Evolutionary conservation across 805 yeast species (phyloP).

Genomic region (Schizosaccharomyces japonicus): DNA sequence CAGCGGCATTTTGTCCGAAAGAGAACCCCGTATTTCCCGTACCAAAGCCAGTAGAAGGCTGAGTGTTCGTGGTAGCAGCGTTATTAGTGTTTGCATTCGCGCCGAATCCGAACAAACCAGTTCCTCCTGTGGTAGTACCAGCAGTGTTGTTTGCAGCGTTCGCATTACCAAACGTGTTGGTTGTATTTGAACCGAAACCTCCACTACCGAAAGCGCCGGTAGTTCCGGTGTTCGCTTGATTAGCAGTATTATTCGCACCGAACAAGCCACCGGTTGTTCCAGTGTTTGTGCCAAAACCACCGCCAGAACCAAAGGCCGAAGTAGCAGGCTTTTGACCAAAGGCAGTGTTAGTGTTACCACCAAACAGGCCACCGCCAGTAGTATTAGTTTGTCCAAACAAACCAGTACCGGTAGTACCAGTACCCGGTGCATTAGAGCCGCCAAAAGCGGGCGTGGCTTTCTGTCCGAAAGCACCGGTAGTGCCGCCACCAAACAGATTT

Average conservation of each 20-base stretch:
- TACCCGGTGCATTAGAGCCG: slow-evolving; percentile 13
- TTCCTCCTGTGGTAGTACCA: background rate
- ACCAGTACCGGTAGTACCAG: background rate
- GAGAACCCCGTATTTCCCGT: slow-evolving; percentile 5
- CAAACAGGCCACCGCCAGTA: slow-evolving; percentile 8
- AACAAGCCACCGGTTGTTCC: slow-evolving; percentile 10
- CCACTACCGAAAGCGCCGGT: background rate
- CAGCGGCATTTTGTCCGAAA: slow-evolving; percentile 14
- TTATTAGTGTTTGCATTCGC: too few relatives aligned
- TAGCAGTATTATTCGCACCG: slow-evolving; percentile 14
- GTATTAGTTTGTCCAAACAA: background rate
- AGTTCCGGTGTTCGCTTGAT: slow-evolving; percentile 8
- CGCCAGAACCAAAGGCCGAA: slow-evolving; percentile 5
- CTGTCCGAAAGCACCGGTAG: slow-evolving; percentile 4
- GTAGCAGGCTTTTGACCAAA: slow-evolving; percentile 14
- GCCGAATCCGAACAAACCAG: background rate
- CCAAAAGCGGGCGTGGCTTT: slow-evolving; percentile 8
- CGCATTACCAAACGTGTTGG: slow-evolving; percentile 16
- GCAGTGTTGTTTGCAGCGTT: slow-evolving; percentile 13
- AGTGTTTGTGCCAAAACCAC: slow-evolving; percentile 8
- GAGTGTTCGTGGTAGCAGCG: too few relatives aligned
- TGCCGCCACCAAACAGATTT: slow-evolving; percentile 9
- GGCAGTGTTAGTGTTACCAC: slow-evolving; percentile 12
- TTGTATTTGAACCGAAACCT: background rate
- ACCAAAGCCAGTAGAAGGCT: slow-evolving; percentile 7